Percentiles rank a stretch among this genome's conserved stretches.
phyloP scores from a whole-genome alignment of 2,329 filamentous ascomycete genomes.

The Venturia nashicola region DNA sequence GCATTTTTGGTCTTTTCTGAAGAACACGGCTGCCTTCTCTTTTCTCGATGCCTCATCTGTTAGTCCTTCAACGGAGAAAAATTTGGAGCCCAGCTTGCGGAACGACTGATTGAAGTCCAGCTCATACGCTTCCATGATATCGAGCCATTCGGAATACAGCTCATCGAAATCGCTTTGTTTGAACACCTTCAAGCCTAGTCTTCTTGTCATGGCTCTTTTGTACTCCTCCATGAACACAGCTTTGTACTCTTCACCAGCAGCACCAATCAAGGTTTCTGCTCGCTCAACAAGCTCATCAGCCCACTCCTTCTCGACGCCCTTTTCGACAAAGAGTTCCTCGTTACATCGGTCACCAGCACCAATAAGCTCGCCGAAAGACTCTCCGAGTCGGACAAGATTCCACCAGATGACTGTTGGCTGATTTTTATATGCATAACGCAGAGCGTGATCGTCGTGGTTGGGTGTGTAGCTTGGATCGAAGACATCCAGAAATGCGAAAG shows the following conservation, averaged over 20 bases:
- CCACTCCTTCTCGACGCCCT: conserved; percentile 60
- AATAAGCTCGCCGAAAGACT: conserved; percentile 77
- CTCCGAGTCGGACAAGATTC: conserved; percentile 87
- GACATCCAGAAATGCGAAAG: conserved; percentile 94
- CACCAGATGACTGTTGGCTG: conserved; percentile 97
- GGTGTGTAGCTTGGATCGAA: conserved; percentile 93
- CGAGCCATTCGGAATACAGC: conserved; percentile 70
- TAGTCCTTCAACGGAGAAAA: conserved; percentile 49
- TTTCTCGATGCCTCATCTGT: conserved; percentile 51
- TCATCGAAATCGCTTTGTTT: conserved; percentile 66
- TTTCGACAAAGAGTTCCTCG: conserved; percentile 53
- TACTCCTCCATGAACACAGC: conserved; percentile 81
- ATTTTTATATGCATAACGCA: conserved; percentile 85
- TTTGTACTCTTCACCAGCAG: conserved; percentile 78
- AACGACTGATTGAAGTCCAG: conserved; percentile 95
- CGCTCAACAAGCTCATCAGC: conserved; percentile 60
- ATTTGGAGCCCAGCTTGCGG: conserved; percentile 52
- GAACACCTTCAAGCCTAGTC: conserved; percentile 61
- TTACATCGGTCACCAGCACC: conserved; percentile 66
- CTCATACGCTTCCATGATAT: conserved; percentile 68
- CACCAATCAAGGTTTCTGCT: conserved; percentile 73
- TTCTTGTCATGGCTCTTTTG: conserved; percentile 66
- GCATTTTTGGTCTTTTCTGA: conserved; percentile 57
- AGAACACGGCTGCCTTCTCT: conserved; percentile 60
- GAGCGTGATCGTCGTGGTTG: conserved; percentile 83